Evolutionary conservation across 164 flowering plant species (phyloP), one percentile per base, ranked within the genome.

Genomic region (Akebia trifoliata): DNA sequence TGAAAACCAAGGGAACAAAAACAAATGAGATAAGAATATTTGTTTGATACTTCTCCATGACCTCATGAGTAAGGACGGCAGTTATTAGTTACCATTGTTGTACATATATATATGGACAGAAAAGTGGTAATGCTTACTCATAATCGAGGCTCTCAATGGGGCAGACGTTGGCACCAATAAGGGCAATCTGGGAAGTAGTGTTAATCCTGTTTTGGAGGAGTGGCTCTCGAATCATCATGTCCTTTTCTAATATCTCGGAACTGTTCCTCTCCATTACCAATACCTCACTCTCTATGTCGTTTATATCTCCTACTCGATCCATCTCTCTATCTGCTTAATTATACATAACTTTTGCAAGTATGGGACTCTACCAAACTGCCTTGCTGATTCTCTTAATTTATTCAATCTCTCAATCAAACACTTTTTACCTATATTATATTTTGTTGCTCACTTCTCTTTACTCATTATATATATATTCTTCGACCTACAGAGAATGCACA

Each of bases 141-240:
- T 86, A 86, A 63, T 86, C 95, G 43, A 86, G 82, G 73, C 88
- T 82, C 69, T 86, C 88, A 46, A 86, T 82, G 9, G 86, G 77
- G 54, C 68, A 81, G 57, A 73, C 72, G 47, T 84, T 86, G 25
- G 95, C 70, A 36, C 95, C 95, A 60, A 86, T 76, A 54, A 86
- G 78, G 40, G 95, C 95, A 48, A 84, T 74, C 72, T 86, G 95
- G 5, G 95, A 86, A 18, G 90, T 77, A 9, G 56, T 76, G 65
- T 84, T 86, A 54, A 40, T 60, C 59, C 85, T 73, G 25, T 61
- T 72, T 56, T 47, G 69, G 35, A 83, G 59, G 25, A 86, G 60
- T 9, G 88, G 90, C 65, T 78, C 79, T 56, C 72, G 69, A 20
- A 39, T 24, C 25, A 54, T 12, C 0, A 6, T 17, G 21, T 65